Evolutionary conservation across 371 early-diverging fungal genomes (phyloP).

Genomic region (Synchytrium microbalum): DNA sequence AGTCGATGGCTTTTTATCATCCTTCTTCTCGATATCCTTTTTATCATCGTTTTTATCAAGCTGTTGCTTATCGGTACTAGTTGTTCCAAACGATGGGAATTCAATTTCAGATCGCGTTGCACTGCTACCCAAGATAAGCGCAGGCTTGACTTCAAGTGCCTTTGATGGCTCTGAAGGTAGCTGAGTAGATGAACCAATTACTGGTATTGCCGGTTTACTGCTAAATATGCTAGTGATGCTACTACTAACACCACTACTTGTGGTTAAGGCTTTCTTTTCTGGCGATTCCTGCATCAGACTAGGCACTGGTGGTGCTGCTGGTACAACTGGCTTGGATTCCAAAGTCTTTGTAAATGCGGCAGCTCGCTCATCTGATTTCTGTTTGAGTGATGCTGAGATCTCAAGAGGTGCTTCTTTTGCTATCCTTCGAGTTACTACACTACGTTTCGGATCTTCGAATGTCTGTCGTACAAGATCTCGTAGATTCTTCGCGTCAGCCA

Average conservation of each 20-base stretch:
- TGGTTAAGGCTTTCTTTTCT: neutral
- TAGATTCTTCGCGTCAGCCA: neutral
- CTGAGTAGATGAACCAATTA: neutral
- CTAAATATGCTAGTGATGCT: neutral
- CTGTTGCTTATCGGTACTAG: neutral
- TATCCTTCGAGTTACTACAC: neutral
- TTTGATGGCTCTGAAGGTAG: neutral
- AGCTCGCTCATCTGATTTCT: neutral
- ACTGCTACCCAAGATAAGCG: neutral
- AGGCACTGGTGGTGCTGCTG: neutral
- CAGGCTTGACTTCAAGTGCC: neutral
- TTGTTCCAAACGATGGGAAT: neutral
- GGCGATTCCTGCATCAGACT: neutral
- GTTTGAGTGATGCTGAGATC: neutral
- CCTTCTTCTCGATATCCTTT: neutral
- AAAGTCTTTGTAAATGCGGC: neutral
- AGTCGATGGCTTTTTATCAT: neutral
- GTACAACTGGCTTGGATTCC: neutral
- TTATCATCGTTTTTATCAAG: neutral
- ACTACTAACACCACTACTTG: neutral
- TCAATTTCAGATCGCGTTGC: neutral
- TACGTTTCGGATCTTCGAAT: neutral
- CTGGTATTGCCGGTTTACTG: neutral
- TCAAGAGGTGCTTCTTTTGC: neutral
- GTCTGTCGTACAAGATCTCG: neutral